These are phyloP conservation scores for Drechslerella coelobrocha DNA, from an alignment of 2,329 filamentous ascomycete species.

Conservation along the genomic window DNA sequence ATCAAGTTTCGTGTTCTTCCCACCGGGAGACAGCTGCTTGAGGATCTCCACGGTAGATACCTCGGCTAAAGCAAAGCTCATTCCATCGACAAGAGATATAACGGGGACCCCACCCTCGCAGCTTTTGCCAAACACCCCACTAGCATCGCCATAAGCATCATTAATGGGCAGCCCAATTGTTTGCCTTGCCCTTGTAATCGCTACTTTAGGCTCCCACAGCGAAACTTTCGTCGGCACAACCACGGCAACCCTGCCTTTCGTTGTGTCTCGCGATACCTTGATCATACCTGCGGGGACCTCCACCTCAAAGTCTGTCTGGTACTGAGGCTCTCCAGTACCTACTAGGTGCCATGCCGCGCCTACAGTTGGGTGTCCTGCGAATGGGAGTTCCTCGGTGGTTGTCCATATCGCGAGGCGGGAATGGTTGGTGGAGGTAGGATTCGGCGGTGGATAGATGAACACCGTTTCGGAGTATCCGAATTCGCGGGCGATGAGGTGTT, in stretches of 20 bases:
- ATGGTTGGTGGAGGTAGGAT: conserved; percentile 60
- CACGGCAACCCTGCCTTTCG: conserved; percentile 53
- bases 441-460: conserved; percentile 59
- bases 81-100: conserved; percentile 73
- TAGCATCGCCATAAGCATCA: conserved; percentile 37
- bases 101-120: conserved; percentile 61
- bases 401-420: conserved; percentile 68
- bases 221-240: conserved; percentile 26
- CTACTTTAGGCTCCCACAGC: conserved; percentile 11
- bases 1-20: conserved; percentile 32
- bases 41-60: conserved; percentile 69
- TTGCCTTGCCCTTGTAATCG: background rate
- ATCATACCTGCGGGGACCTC: conserved; percentile 63
- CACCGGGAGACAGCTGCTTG: conserved; percentile 54
- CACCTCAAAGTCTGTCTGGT: conserved; percentile 56
- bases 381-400: conserved; percentile 64
- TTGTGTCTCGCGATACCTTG: background rate
- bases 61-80: conserved; percentile 73
- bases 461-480: conserved; percentile 72
- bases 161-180: conserved; percentile 16
- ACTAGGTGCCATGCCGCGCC: conserved; percentile 65
- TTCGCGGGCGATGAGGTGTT: conserved; percentile 68
- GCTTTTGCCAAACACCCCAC: conserved; percentile 55
- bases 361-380: conserved; percentile 70
- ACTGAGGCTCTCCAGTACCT: conserved; percentile 11